Conservation (phyloP, 352 stramenopile genomes). For the Phytopythium chamaehyphon region DNA sequence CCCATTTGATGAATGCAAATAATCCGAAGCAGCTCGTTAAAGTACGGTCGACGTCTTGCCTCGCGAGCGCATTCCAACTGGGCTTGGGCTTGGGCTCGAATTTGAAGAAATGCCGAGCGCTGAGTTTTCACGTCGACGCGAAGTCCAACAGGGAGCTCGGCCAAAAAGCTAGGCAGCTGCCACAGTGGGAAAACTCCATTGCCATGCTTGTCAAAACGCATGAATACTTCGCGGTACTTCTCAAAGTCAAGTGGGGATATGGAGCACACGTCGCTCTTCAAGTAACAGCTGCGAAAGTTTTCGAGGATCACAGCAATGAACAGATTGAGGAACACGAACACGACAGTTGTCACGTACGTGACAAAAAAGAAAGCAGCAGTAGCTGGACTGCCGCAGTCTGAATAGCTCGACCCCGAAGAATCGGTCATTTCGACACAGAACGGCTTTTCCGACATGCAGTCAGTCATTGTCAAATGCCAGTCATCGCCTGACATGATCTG, state of each 20-base stretch:
- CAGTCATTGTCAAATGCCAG: constrained; percentile 80
- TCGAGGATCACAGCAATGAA: constrained; percentile 83
- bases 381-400: constrained; percentile 51
- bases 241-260: constrained; percentile 80
- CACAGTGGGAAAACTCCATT: constrained; percentile 59
- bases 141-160: constrained; percentile 48
- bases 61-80: constrained; percentile 27
- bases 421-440: constrained; percentile 51
- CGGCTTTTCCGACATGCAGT: constrained; percentile 58
- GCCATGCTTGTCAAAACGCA: constrained; percentile 51
- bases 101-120: constrained; percentile 58
- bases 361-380: constrained; percentile 58
- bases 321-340: constrained; percentile 82
- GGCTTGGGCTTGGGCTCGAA: constrained; percentile 63
- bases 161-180: constrained; percentile 56
- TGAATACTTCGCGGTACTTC: constrained; percentile 63
- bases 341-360: constrained; percentile 69
- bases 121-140: constrained; percentile 35
- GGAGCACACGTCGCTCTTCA: constrained; percentile 68
- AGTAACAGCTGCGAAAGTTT: constrained; percentile 78
- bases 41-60: constrained; percentile 51
- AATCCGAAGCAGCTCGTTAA: constrained; percentile 72
- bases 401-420: constrained; percentile 26
- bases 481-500: constrained; percentile 82
- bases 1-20: constrained; percentile 80